These are phyloP conservation scores for Diaporthe australafricana DNA, from an alignment of 2,329 filamentous ascomycete genomes.

Conservation along the genomic window DNA sequence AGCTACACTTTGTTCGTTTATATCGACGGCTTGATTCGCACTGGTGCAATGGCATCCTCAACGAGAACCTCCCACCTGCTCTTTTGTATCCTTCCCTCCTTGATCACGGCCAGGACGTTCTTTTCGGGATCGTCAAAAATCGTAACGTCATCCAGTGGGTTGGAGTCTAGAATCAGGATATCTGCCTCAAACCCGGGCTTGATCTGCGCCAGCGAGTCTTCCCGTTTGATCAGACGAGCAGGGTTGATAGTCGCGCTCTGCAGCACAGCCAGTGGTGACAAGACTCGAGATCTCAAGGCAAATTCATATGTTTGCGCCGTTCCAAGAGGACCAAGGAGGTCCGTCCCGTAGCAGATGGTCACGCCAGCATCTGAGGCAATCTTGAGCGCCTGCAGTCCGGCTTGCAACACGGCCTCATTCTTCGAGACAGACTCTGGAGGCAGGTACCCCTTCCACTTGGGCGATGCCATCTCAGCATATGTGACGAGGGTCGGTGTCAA, in stretches of 20 bases:
- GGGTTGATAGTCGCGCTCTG: conserved; percentile 63
- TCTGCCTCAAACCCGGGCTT: conserved; percentile 61
- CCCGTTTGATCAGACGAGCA: conserved; percentile 57
- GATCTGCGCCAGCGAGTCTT: conserved; percentile 59
- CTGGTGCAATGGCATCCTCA: conserved; percentile 27
- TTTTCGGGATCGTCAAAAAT: conserved; percentile 59
- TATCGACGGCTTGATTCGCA: conserved; percentile 30
- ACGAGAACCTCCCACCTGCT: conserved; percentile 38
- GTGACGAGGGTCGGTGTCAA: conserved; percentile 64
- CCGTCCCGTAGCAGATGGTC: conserved; percentile 65
- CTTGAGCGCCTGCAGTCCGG: conserved; percentile 56
- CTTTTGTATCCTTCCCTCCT: conserved; percentile 59
- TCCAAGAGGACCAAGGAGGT: conserved; percentile 63
- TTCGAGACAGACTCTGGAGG: conserved; percentile 56
- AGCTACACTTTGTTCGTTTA: neutral
- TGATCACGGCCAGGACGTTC: conserved; percentile 60
- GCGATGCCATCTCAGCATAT: conserved; percentile 58
- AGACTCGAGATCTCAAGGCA: conserved; percentile 54
- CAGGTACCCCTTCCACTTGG: conserved; percentile 54
- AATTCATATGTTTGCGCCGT: conserved; percentile 63
- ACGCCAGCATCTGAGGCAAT: conserved; percentile 62
- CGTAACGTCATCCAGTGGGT: conserved; percentile 64
- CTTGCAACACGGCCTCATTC: conserved; percentile 59
- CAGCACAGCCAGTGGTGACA: conserved; percentile 57
- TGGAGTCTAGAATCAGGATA: conserved; percentile 59